Percentiles rank a stretch among this genome's conserved stretches.
These are phyloP conservation scores for Orbilia oligospora DNA, from an alignment of 2,329 filamentous ascomycete genomes.

Conservation along the genomic window DNA sequence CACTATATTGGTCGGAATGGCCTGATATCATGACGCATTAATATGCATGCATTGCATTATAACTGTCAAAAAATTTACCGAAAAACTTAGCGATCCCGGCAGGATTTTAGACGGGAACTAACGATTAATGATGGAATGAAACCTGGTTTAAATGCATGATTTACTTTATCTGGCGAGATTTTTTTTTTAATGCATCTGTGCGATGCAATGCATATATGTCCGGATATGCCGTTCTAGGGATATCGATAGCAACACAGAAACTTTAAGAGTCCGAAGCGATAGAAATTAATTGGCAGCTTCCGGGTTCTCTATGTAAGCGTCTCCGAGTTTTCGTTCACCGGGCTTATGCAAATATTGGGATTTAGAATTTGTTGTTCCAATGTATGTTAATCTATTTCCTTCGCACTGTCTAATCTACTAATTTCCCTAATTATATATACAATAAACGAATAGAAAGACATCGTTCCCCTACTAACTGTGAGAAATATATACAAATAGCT, in stretches of 20 bases:
- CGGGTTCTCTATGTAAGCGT: too few species aligned
- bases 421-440: conserved; percentile 10
- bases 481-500: conserved; percentile 31
- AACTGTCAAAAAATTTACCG: not conserved
- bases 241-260: too few species aligned
- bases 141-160: not conserved
- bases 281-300: too few species aligned
- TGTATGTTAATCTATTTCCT: conserved; percentile 1
- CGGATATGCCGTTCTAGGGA: too few species aligned
- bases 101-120: not conserved
- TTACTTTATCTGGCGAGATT: not conserved
- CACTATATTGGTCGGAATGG: not conserved
- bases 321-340: too few species aligned
- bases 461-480: conserved; percentile 10
- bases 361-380: not conserved
- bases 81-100: not conserved
- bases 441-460: conserved; percentile 1
- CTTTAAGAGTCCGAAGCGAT: too few species aligned
- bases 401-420: conserved; percentile 8
- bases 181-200: too few species aligned
- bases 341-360: not conserved
- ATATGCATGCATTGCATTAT: not conserved
- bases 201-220: too few species aligned
- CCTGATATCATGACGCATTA: conserved; percentile 18
- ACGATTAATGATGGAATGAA: conserved; percentile 14